Evolutionary conservation across 306 rosid genomes (phyloP).

Genomic region (Medicago lupulina): DNA sequence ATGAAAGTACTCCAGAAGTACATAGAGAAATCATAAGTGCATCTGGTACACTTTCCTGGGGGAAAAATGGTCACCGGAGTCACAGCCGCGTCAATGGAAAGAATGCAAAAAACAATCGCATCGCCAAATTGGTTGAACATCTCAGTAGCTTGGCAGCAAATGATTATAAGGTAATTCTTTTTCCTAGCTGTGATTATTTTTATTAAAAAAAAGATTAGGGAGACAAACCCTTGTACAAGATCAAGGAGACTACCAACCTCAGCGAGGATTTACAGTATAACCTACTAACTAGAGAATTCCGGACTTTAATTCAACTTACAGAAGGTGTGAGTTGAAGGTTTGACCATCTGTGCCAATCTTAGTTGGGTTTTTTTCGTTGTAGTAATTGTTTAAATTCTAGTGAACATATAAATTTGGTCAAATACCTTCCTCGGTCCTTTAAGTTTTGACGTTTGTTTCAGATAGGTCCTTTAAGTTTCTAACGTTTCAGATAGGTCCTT

Average conservation of each 20-base stretch:
- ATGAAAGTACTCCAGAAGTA: conserved; percentile 61
- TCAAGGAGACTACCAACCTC: not conserved
- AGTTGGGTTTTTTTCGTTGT: not conserved
- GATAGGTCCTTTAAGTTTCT: too few relatives aligned
- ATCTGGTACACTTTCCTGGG: conserved; percentile 74
- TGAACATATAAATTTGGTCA: conserved; percentile 15
- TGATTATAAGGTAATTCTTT: conserved; percentile 56
- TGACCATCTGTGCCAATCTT: not conserved
- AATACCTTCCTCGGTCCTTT: too few relatives aligned
- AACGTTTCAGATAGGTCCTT: too few relatives aligned
- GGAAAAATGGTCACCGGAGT: conserved; percentile 70
- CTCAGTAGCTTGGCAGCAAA: conserved; percentile 52
- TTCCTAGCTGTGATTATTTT: conserved; percentile 21
- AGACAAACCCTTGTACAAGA: not conserved
- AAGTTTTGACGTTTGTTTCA: too few relatives aligned
- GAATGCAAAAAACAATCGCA: conserved; percentile 59
- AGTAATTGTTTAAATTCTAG: conserved; percentile 26
- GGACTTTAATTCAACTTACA: not conserved
- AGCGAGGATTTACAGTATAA: not conserved
- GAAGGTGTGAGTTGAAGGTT: not conserved
- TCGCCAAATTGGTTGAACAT: conserved; percentile 62
- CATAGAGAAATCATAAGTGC: conserved; percentile 55
- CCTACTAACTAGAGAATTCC: not conserved
- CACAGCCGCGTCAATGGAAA: conserved; percentile 64
- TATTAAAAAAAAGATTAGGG: not conserved